Evolutionary conservation across 805 yeast genomes (phyloP), one percentile per base, ranked within the genome.

Genomic region (Barnettozyma salicaria): DNA sequence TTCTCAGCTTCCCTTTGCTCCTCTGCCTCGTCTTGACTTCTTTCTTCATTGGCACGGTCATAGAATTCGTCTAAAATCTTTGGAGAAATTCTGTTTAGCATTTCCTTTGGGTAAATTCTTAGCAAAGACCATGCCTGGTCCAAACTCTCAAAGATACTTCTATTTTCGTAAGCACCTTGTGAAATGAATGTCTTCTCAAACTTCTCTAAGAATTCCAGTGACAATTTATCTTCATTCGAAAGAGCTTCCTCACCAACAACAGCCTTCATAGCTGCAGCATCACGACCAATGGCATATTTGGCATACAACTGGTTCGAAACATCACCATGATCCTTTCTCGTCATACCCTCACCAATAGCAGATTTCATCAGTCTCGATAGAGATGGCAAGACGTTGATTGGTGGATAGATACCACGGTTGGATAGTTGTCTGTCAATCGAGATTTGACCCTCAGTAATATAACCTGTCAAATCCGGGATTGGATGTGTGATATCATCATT

Each of bases 401-500:
- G 99, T 51, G 99, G 99, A 64, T 92, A 94, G 56, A 92, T 73
- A 78, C 97, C 98, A 66, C 92, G 87, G 68, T 94, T 89, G 61
- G 83, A 72, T 62, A 92, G 75, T 68, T 88, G 96, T 71, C 99
- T 86, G 68, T 92, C 99, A 53, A 92, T 81, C 47, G 83, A 90
- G 59, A 92, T 92, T 74, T 92, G 99, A 42, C 99, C 99, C 69
- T 92, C 99, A 32, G 99, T 92, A 63, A 92, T 92, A 67, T 94
- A 92, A 53, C 99, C 99, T 30, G 99, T 92, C 72, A 92, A 82
- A 81, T 92, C 99, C 37, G 99, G 99, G 72, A 92, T 92, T 56
- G 99, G 99, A 70, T 92, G 99, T 50, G 97, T 92, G 61, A 92
- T 92, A 73, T 92, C 99, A 68, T 92, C 98, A 74, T 92, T 92